Percentiles rank a stretch among this genome's conserved stretches.
Evolutionary conservation across 192 early-diverging fungal genomes (phyloP).

Genomic region (Coemansia reversa): DNA sequence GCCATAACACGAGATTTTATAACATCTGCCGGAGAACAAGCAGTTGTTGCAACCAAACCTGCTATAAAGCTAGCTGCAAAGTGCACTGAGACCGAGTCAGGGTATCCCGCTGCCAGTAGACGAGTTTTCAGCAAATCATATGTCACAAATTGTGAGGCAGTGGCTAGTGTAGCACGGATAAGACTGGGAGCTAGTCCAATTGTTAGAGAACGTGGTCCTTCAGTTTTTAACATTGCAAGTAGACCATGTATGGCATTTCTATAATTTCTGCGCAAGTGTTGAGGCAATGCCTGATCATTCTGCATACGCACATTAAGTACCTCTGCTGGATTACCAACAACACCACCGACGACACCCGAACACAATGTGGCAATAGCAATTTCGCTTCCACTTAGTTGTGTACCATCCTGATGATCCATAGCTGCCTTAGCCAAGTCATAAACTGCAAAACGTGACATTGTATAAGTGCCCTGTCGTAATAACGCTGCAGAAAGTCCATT

Average conservation of each 20-base stretch:
- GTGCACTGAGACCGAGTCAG: slow-evolving; percentile 69
- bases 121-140: slow-evolving; percentile 75
- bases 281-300: slow-evolving; percentile 70
- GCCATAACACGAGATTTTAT: slow-evolving; percentile 84
- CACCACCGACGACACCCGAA: slow-evolving; percentile 59
- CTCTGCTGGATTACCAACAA: slow-evolving; percentile 75
- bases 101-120: slow-evolving; percentile 56
- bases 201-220: slow-evolving; percentile 73
- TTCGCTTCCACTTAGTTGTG: slow-evolving; percentile 6
- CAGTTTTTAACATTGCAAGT: slow-evolving; percentile 65
- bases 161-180: slow-evolving; percentile 83
- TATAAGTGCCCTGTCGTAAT: slow-evolving; percentile 75
- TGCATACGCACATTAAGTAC: slow-evolving; percentile 84
- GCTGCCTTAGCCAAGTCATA: slow-evolving; percentile 60
- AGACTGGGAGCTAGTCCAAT: slow-evolving; percentile 89
- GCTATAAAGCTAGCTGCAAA: slow-evolving; percentile 70
- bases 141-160: slow-evolving; percentile 68
- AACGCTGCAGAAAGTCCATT: slow-evolving; percentile 72
- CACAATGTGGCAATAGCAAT: slow-evolving; percentile 26
- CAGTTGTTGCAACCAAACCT: slow-evolving; percentile 73
- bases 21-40: slow-evolving; percentile 76
- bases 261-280: slow-evolving; percentile 65
- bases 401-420: slow-evolving; percentile 14
- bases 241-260: slow-evolving; percentile 67
- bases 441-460: slow-evolving; percentile 73